Conservation (phyloP, 345 rosid genomes). For the Eucalyptus cloeziana region DNA sequence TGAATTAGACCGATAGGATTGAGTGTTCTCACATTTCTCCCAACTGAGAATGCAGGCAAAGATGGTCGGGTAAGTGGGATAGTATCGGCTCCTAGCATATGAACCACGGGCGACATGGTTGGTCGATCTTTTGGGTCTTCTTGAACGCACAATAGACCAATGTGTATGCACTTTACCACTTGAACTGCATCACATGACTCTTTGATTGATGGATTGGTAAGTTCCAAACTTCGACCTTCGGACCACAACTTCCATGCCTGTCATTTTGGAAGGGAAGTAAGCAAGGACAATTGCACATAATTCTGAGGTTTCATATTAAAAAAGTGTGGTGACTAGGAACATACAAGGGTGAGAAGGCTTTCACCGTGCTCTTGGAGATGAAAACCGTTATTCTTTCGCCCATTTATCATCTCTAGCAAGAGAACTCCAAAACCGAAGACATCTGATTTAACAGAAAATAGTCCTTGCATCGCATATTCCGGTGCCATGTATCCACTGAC, state of each 20-base stretch:
- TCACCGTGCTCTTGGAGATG: neutral
- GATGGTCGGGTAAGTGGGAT: conserved; percentile 4
- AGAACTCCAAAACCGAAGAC: neutral
- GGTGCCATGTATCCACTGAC: too few species aligned
- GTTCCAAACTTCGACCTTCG: neutral
- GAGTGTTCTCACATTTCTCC: neutral
- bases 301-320: neutral
- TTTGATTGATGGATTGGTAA: neutral
- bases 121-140: neutral
- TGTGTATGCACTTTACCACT: neutral
- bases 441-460: conserved; percentile 17
- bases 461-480: conserved; percentile 12
- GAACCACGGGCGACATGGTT: neutral
- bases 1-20: too few species aligned
- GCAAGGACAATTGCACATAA: neutral
- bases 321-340: neutral
- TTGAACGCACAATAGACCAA: neutral
- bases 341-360: conserved; percentile 11
- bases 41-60: conserved; percentile 7
- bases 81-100: neutral
- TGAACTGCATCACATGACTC: neutral
- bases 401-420: neutral
- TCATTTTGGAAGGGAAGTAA: neutral
- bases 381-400: neutral
- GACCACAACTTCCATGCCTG: neutral